phyloP scores from a whole-genome alignment of 139 green algal species.

The Chloropicon primus region DNA sequence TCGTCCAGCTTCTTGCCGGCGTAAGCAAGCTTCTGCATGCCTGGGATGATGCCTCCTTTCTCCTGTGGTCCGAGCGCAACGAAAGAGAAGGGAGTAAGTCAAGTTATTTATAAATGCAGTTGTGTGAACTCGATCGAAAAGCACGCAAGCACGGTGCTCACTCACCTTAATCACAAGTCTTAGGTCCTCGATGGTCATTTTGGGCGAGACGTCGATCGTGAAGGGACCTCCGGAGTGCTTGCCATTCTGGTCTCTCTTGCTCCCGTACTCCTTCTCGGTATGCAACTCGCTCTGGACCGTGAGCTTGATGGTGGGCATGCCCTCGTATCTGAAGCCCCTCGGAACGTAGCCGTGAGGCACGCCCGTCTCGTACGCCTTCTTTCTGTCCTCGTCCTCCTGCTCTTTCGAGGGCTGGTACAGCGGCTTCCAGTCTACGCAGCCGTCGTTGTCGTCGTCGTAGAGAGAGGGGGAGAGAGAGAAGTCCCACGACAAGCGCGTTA shows the following conservation, averaged over 20 bases:
- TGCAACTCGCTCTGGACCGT: conserved; percentile 64
- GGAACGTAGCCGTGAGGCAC: conserved; percentile 71
- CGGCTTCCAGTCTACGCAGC: conserved; percentile 54
- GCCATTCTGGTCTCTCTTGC: conserved; percentile 31
- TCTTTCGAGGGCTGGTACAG: conserved; percentile 72
- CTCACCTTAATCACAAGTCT: conserved; percentile 49
- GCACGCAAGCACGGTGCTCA: not conserved
- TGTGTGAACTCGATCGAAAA: not conserved
- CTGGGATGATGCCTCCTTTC: conserved; percentile 60
- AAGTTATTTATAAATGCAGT: conserved; percentile 2
- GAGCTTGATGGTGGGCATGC: conserved; percentile 46
- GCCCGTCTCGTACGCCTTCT: conserved; percentile 46
- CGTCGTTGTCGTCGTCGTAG: not conserved
- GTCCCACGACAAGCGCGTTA: too few relatives aligned
- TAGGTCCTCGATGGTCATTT: conserved; percentile 69
- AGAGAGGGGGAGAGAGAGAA: too few relatives aligned
- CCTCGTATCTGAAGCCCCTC: conserved; percentile 41
- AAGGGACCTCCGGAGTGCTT: conserved; percentile 65
- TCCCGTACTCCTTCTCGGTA: conserved; percentile 59
- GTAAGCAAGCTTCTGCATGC: conserved; percentile 56
- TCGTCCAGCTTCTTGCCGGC: conserved; percentile 73
- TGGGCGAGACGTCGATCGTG: conserved; percentile 41
- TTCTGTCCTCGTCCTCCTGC: conserved; percentile 58
- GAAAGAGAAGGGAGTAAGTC: not conserved
- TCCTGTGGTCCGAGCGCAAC: conserved; percentile 29